Base-by-base conservation (phyloP, 169 alveolate species). In the Plasmodium gaboni region DNA sequence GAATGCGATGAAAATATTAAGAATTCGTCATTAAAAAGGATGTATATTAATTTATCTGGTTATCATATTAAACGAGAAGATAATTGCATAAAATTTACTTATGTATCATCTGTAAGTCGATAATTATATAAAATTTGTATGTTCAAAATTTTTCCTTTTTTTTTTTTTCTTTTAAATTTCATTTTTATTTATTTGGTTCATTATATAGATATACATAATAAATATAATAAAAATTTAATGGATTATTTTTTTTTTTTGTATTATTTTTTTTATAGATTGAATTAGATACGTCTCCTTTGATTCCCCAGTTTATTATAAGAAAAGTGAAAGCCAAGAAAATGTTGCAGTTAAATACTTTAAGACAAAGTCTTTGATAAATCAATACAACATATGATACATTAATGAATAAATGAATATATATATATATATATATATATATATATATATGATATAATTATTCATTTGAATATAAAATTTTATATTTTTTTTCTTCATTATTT, bases 1-100 rank as follows among this genome's bases (percentile, higher is more conserved):
- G 83, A 80, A 67, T 80, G 83, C 68, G 72, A 80, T 46, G 83
- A 80, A 53, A 24, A 67, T 26, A 80, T 80, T 67, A 80, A 38
- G 42, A 78, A 60, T 51, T 46, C 61, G 13, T 9, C 55, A 19
- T 65, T 67, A 78, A 57, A 59, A 65, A 64, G 64, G 57, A 65
- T 80, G 90, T 80, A 15, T 67, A 26, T 80, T 67, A 67, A 80
- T 68, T 70, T 80, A 60, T 51, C 80, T 55, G 72, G 83, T 17
- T 80, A 67, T 67, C 44, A 26, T 38, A 67, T 67, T 17, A 51
- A 67, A 70, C 65, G 60, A 17, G 73, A 67, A 38, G 73, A 38
- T 6, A 48, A 9, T 22, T 8, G 51, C 26, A 44, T 80, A 12
- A 80, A 80, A 28, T 15, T 57, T 67, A 76, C 89, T 17, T 76